Base-by-base conservation (phyloP, 257 asterid species). In the Capsicum baccatum region DNA sequence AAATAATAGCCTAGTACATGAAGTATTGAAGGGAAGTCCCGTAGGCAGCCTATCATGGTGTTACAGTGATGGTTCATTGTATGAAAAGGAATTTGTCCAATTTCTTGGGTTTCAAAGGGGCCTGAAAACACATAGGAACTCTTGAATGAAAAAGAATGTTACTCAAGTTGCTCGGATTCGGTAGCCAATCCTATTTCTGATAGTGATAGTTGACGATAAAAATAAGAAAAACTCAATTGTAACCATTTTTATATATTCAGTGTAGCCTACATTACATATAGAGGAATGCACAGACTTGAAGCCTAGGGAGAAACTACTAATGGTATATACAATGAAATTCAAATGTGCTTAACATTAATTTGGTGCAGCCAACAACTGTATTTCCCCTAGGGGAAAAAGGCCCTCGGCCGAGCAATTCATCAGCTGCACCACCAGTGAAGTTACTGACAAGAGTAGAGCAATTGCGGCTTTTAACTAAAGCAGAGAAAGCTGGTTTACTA, bases 371-470 rank as follows among this genome's bases (percentile, higher is more conserved):
- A 82, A 84, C 94, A 56, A 83, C 91, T 5, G 81, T 88, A 0
- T 87, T 81, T 79, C 90, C 91, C 39, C 79, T 88, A 0, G 91
- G 91, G 16, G 90, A 88, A 86, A 84, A 89, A 4, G 86, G 89
- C 3, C 90, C 92, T 3, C 73, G 90, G 83, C 79, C 67, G 2
- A 86, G 87, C 7, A 35, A 63, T 81, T 50, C 91, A 4, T 78
- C 89, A 6, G 71, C 89, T 8, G 48, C 79, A 26, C 85, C 84
- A 21, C 55, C 90, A 2, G 97, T 93, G 86, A 96, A 93, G 90
- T 90, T 96, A 57, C 50, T 96, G 26, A 93, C 99, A 8, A 86
- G 98, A 83, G 99, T 96, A 87, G 97, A 96, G 87, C 95, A 96
- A 92, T 90, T 94, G 80, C 90, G 97, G 2, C 95, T 94, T 14